Base-by-base conservation (phyloP, 805 yeast species). In the Torulaspora indica region DNA sequence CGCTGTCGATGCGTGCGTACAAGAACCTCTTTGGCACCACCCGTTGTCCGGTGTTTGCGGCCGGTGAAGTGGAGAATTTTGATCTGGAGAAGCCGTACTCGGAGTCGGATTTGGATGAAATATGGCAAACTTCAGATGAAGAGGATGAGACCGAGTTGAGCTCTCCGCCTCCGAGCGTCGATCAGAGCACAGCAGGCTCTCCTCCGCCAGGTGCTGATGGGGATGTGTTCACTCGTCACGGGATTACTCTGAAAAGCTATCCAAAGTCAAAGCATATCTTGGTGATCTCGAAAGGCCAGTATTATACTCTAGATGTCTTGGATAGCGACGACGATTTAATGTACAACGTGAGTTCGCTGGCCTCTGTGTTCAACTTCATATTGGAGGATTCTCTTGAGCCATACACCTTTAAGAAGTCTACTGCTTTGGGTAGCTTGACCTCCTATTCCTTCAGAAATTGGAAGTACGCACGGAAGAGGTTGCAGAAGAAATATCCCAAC, bases 361-460 rank as follows among this genome's bases (percentile, higher is more conserved):
- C 77, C 28, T 67, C 73, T 43, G 81, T 87, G 56, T 79, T 85
- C 57, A 73, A 78, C 32, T 71, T 82, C 27, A 82, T 89, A 33
- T 67, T 86, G 32, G 72, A 74, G 12, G 95, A 87, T 58, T 84
- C 95, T 2, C 72, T 76, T 2, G 64, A 71, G 27, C 68, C 72
- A 17, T 82, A 78, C 42, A 72, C 79, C 40, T 85, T 88, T 29
- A 80, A 78, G 60, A 78, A 84, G 30, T 46, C 59, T 5, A 63
- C 70, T 5, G 86, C 95, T 2, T 78, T 89, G 60, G 95, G 96
- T 2, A 85, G 89, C 6, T 72, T 89, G 51, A 88, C 96, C 3
- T 85, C 96, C 0, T 95, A 89, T 59, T 84, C 85, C 53, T 76
- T 91, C 62, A 76, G 86, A 55, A 71, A 82, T 45, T 89, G 97